A percentile compares a stretch with the other conserved stretches of the same genome.
phyloP scores from a whole-genome alignment of 2,329 filamentous ascomycete genomes.

The Exophiala lecanii-corni region DNA sequence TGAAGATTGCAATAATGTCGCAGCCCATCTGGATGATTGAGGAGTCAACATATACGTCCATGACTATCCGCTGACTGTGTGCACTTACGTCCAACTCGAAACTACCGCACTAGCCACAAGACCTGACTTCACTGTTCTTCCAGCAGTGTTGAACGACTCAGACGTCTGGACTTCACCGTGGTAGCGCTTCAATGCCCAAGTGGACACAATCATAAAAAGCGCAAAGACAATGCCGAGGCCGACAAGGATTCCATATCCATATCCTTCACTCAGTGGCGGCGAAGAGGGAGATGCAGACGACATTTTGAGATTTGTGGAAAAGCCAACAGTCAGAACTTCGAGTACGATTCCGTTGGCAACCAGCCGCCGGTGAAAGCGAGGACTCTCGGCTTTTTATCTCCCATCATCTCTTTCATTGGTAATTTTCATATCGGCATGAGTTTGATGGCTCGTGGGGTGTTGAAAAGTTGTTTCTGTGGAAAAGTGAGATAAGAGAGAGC shows the following conservation, averaged over 20 bases:
- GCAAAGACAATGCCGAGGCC: constrained; percentile 44
- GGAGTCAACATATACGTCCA: not conserved
- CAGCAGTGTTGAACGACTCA: constrained; percentile 25
- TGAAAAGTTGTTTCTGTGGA: not conserved
- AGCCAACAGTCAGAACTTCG: no score
- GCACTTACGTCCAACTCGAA: constrained; percentile 13
- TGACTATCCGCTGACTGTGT: not conserved
- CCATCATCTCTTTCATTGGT: not conserved
- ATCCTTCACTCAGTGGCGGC: not conserved
- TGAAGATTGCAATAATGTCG: constrained; percentile 32
- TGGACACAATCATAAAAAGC: constrained; percentile 37
- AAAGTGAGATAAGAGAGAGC: not conserved
- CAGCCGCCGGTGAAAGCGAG: no score
- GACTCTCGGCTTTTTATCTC: not conserved
- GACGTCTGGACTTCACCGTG: constrained; percentile 5
- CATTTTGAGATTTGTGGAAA: no score
- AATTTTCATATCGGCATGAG: no score
- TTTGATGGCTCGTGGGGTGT: not conserved
- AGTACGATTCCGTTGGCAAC: no score
- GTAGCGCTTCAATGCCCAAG: constrained; percentile 40
- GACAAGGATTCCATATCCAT: constrained; percentile 37
- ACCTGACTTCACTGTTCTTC: constrained; percentile 24
- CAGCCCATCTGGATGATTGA: constrained; percentile 21
- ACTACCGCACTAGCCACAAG: constrained; percentile 27
- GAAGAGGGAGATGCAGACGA: not conserved